Base-by-base conservation (phyloP, 2,329 filamentous ascomycete genomes). In the Scorias spongiosa region DNA sequence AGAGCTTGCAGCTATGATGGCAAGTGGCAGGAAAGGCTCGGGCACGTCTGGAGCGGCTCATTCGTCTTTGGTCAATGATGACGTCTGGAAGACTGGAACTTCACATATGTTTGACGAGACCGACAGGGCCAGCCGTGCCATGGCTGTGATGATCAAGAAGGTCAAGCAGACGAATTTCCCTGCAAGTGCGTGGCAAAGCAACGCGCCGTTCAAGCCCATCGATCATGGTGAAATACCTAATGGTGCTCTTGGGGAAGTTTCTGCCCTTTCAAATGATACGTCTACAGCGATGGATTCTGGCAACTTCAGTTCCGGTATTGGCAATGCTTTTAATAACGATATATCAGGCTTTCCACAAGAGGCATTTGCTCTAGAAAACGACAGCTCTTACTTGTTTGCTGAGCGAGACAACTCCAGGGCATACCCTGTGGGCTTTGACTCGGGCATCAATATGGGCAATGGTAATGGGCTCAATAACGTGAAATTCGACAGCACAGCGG, bases 101-200 rank as follows among this genome's bases (percentile, higher is more conserved):
- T 50, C 49, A 26, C 46, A 52, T n/a, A 49, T 56, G 43, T 52
- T 53, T 20, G 46, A 51, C 17, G 57, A 59, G 46, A 56, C 57
- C 3, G 52, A 55, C 11, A 59, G 57, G 38, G 57, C 58, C 2
- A 46, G 49, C 40, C 49, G 52, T 18, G 58, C 57, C 5, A 56
- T 61, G 55, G 50, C 48, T 1, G 51, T 55, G 18, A 59, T 61
- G 57, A 42, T 61, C 41, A 41, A 52, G 38, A 58, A 57, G 30
- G 54, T 60, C 18, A 54, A 51, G 32, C 11, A 15, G 15, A 36
- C 32, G 9, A 36, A 12, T 3, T 36, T 36, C 15, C 32, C 32
- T 3, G 5, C 4, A 4, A 36, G 15, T 15, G 5, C 32, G 9
- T 5, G 11, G 32, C 11, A 36, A 12, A 36, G 15, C 32, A 12